Conservation (phyloP, 352 stramenopile species). For the Hyaloperonospora arabidopsidis region DNA sequence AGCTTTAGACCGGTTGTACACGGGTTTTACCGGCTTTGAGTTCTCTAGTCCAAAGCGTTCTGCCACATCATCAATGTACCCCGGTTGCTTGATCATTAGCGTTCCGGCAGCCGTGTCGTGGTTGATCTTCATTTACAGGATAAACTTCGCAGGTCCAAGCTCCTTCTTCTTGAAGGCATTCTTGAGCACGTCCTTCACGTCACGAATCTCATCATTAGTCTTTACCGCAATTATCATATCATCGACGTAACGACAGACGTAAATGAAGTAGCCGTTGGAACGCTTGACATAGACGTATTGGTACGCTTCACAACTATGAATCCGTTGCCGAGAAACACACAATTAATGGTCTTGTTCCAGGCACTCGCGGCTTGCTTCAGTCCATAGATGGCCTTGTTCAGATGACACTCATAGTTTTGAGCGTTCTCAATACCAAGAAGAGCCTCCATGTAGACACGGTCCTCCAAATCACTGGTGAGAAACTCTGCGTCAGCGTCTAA, state of each 20-base stretch:
- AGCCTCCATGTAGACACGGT: conserved; percentile 13
- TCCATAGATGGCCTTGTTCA: conserved; percentile 18
- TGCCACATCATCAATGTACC: conserved; percentile 14
- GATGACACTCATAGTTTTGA: conserved; percentile 2
- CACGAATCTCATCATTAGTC: not conserved
- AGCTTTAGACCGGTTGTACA: not conserved
- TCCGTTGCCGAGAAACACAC: not conserved
- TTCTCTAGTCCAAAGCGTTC: conserved; percentile 14
- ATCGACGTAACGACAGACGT: conserved; percentile 8
- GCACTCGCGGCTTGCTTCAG: conserved; percentile 20
- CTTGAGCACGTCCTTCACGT: conserved; percentile 11
- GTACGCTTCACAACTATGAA: conserved; percentile 12
- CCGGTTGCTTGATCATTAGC: conserved; percentile 15
- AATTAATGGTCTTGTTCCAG: conserved; percentile 15
- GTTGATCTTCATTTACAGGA: conserved; percentile 20
- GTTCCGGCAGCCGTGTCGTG: conserved; percentile 2
- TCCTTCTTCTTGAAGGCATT: conserved; percentile 19
- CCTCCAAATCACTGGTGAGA: conserved; percentile 8
- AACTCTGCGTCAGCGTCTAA: conserved; percentile 33
- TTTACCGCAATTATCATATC: conserved; percentile 11
- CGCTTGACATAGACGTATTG: conserved; percentile 14
- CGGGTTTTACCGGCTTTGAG: conserved; percentile 4
- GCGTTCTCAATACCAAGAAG: not conserved
- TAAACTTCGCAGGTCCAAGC: conserved; percentile 12
- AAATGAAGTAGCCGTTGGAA: conserved; percentile 1